A percentile compares a stretch with the other conserved stretches of the same genome.
Conservation (phyloP, 768 basidiomycete species). For the Butyriboletus loyo region DNA sequence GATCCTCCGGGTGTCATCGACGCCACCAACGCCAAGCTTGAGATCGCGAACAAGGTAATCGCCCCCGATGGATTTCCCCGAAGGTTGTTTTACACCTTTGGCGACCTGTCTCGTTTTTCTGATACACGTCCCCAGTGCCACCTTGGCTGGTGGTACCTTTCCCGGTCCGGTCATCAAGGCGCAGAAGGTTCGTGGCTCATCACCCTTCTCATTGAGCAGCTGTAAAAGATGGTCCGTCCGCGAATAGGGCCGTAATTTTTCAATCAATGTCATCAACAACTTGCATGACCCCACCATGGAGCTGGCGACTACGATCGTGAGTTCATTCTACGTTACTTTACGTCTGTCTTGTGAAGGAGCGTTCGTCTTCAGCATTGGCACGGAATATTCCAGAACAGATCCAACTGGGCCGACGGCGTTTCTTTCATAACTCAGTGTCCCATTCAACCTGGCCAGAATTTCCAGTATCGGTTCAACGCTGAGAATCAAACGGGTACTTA, state of each 20-base stretch:
- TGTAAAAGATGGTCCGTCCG: not conserved
- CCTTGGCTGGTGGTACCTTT: slow-evolving; percentile 44
- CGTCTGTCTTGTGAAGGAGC: not conserved
- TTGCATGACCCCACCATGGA: slow-evolving; percentile 34
- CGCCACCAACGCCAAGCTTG: slow-evolving; percentile 31
- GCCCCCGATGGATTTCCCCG: slow-evolving; percentile 49
- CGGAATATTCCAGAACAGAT: slow-evolving; percentile 31
- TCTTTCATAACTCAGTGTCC: slow-evolving; percentile 47
- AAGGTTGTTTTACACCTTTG: slow-evolving; percentile 27
- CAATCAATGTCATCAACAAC: slow-evolving; percentile 37
- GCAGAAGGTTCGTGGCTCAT: slow-evolving; percentile 33
- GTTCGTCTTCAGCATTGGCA: slow-evolving; percentile 33
- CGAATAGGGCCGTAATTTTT: slow-evolving; percentile 33
- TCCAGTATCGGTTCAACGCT: slow-evolving; percentile 41
- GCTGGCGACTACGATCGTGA: slow-evolving; percentile 34
- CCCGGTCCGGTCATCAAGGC: slow-evolving; percentile 48
- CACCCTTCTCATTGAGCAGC: not conserved
- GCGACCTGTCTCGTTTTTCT: not conserved
- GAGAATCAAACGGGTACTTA: slow-evolving; percentile 42
- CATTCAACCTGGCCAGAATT: slow-evolving; percentile 36
- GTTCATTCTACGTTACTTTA: slow-evolving; percentile 4
- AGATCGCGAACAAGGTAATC: slow-evolving; percentile 42
- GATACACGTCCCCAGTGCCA: slow-evolving; percentile 28
- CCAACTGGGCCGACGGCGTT: slow-evolving; percentile 39
- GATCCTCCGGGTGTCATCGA: slow-evolving; percentile 15